These are phyloP conservation scores for Talaromyces proteolyticus DNA, from an alignment of 495 filamentous ascomycete species.

Conservation along the genomic window DNA sequence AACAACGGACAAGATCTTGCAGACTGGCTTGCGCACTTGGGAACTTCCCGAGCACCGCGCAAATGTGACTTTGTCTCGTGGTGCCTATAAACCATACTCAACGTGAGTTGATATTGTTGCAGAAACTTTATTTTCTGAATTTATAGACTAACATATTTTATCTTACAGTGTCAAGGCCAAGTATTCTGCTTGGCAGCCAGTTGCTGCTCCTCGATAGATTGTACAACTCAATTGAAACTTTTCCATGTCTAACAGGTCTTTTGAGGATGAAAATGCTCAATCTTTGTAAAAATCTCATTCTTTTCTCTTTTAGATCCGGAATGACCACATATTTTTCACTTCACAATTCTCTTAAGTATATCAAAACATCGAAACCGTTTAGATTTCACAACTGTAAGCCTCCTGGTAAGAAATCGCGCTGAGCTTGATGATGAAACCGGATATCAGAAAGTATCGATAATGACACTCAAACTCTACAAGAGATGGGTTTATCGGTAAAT, in stretches of 20 bases:
- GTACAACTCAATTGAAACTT: conserved; percentile 6
- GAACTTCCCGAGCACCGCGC: conserved; percentile 67
- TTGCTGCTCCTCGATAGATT: conserved; percentile 39
- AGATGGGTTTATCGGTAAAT: too few relatives aligned
- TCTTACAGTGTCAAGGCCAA: conserved; percentile 27
- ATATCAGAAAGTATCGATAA: too few relatives aligned
- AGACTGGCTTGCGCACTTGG: conserved; percentile 63
- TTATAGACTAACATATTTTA: too few relatives aligned
- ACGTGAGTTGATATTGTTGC: conserved; percentile 72
- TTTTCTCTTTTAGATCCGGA: not conserved
- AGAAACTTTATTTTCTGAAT: not conserved
- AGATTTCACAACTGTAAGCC: too few relatives aligned
- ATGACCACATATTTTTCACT: too few relatives aligned
- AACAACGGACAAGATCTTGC: conserved; percentile 63
- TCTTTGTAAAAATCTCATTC: conserved; percentile 3
- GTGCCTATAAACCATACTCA: conserved; percentile 85
- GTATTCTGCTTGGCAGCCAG: conserved; percentile 37
- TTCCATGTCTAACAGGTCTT: conserved; percentile 7
- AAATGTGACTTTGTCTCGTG: conserved; percentile 66
- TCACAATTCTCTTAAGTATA: too few relatives aligned
- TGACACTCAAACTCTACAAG: too few relatives aligned
- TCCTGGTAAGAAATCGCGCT: too few relatives aligned
- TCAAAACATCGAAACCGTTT: too few relatives aligned
- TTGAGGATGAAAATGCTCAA: too few relatives aligned
- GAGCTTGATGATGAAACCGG: too few relatives aligned